Evolutionary conservation across 139 green algal species (phyloP), one percentile per base, ranked within the genome.

Genomic region (Pseudopediastrum boryanum): DNA sequence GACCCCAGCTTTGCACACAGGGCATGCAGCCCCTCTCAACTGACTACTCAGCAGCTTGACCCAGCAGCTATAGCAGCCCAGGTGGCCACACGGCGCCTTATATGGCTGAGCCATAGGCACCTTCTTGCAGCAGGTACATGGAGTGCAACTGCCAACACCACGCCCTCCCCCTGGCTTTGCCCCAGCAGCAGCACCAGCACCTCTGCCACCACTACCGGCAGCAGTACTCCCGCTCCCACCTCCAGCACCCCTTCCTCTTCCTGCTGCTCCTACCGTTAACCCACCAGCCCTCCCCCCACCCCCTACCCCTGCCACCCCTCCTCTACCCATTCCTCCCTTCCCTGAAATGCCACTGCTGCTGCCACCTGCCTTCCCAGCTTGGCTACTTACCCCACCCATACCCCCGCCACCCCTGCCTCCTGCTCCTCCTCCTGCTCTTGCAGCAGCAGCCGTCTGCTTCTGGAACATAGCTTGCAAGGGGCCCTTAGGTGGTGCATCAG

Each of bases 11-110:
- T 69, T 2, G 54, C 84, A 89, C 9, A 48, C 78, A 0, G 82
- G 80, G 81, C 89, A 94, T 58, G 75, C 68, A 38, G 54, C 51
- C 0, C 76, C 76, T 4, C 76, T 51, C 52, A 85, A 68, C 62
- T 85, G 69, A 9, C 69, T 36, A 2, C 79, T 77, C 62, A 94
- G 76, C 43, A 86, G 71, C 66, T 75, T 61, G 12, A 82, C 21
- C 90, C 91, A 94, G 81, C 91, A 95, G 44, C 61, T 67, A 56
- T 90, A 92, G 83, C 91, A 95, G 4, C 78, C 90, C 42, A 85
- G 27, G 66, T 92, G 82, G 13, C 85, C 86, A 52, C 91, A 95
- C 1, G 68, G 71, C 6, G 82, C 80, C 76, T 85, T 71, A 64
- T 92, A 81, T 3, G 90, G 70, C 16, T 79, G 43, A 13, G 78